phyloP scores from a whole-genome alignment of 768 basidiomycete species.

The Lanmaoa pseudosensibilis region DNA sequence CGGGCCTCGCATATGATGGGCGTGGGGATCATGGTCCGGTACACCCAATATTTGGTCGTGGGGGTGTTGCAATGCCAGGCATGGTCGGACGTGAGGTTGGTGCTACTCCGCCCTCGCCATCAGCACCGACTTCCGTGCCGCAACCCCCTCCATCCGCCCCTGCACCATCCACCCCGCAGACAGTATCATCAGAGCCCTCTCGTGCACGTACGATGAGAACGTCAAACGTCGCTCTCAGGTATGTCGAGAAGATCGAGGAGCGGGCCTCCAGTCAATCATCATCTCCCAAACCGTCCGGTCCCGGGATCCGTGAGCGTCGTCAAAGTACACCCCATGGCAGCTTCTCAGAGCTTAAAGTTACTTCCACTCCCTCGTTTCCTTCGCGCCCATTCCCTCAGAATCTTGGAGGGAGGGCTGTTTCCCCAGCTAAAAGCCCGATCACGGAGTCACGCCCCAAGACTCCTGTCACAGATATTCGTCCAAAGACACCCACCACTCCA shows the following conservation, averaged over 20 bases:
- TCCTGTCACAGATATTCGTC: conserved; percentile 16
- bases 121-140: conserved; percentile 2
- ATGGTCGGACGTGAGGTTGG: conserved; percentile 39
- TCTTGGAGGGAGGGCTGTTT: conserved; percentile 6
- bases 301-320: conserved; percentile 47
- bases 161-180: conserved; percentile 2
- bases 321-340: conserved; percentile 45
- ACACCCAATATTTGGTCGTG: conserved; percentile 76
- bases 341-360: conserved; percentile 18
- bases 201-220: conserved; percentile 37
- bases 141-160: conserved; percentile 3
- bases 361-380: conserved; percentile 13
- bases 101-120: conserved; percentile 4
- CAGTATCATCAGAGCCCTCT: conserved; percentile 11
- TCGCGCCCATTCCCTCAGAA: conserved; percentile 24
- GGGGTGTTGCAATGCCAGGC: conserved; percentile 76
- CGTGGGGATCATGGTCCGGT: conserved; percentile 50
- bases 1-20: conserved; percentile 66
- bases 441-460: conserved; percentile 26
- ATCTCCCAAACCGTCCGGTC: conserved; percentile 27
- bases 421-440: conserved; percentile 13
- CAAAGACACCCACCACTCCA: conserved; percentile 17
- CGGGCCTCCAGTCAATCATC: conserved; percentile 32
- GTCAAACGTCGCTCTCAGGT: conserved; percentile 34
- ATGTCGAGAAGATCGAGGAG: conserved; percentile 41